Evolutionary conservation across 2,329 filamentous ascomycete genomes (phyloP), one percentile per base, ranked within the genome.

Genomic region (Neofusicoccum kwambonambiense): DNA sequence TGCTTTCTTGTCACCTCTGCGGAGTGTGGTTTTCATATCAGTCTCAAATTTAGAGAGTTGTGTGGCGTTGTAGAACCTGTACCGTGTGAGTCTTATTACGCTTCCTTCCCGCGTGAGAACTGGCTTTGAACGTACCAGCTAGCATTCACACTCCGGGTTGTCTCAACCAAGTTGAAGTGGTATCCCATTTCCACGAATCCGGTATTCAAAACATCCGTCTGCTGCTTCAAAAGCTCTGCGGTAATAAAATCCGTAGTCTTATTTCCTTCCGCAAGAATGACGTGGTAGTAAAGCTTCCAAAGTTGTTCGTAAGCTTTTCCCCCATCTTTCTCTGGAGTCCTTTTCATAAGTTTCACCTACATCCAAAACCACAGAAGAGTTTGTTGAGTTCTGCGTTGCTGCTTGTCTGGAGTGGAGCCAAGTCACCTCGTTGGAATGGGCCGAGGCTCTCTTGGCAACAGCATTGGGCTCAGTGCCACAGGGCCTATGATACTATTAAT

Each of bases 191-290:
- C 74, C 17, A 73, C 74, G 65, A 80, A 85, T 15, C 79, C 79
- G 0, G 68, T 62, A 70, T 84, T 85, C 69, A 85, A 69, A 19
- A 79, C 77, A 3, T 72, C 67, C n/a, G 84, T 69, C 74, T 85
- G 82, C 62, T 74, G 67, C 52, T 71, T 64, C 67, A 76, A 71
- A 12, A 50, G 58, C 9, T 51, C 44, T 6, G 50, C 44, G 5
- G 44, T 62, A n/a, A 62, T 58, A 22, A 58, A 58, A 17, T 45
- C 54, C 3, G 54, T 45, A 0, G 54, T 44, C 19, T 34, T 12
- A 8, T 58, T 45, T 8, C 31, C n/a, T 9, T 58, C 41, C 1
- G 54, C 54, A 17, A 58, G 54, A 2, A 58, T 45, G 41, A 58
- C 9, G 15, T 58, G 54, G 39, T 34, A 58, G 39, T 58, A 45